These are phyloP conservation scores for Phytopythium ostracodes DNA, from an alignment of 352 stramenopile genomes.

Conservation along the genomic window DNA sequence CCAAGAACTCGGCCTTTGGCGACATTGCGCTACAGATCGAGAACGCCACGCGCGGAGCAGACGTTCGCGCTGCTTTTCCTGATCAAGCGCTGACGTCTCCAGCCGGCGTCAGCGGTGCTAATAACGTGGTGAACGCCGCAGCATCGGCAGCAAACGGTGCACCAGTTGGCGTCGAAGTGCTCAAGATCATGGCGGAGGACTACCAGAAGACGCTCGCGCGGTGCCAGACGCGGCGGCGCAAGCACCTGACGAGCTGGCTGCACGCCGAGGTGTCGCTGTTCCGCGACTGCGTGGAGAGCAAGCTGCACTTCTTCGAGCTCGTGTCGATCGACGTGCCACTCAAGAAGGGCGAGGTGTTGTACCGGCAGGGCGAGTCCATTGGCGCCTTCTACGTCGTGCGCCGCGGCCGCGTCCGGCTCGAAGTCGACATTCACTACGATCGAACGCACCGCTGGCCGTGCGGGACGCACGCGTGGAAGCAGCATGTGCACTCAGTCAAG, in stretches of 20 bases:
- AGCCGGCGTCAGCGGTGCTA: too few relatives aligned
- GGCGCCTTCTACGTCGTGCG: slow-evolving; percentile 70
- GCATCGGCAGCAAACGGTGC: slow-evolving; percentile 2
- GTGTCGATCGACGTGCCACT: slow-evolving; percentile 68
- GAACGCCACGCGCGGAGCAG: slow-evolving; percentile 65
- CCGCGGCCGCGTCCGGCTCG: slow-evolving; percentile 44
- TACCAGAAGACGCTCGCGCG: slow-evolving; percentile 69
- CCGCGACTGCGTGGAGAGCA: slow-evolving; percentile 69
- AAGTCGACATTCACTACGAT: slow-evolving; percentile 71
- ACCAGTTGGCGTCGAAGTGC: slow-evolving; percentile 40
- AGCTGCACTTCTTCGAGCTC: slow-evolving; percentile 75
- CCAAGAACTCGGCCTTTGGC: slow-evolving; percentile 60
- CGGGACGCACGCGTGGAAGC: slow-evolving; percentile 45
- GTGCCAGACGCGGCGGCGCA: slow-evolving; percentile 57
- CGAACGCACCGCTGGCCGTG: slow-evolving; percentile 57
- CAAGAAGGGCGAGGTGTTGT: slow-evolving; percentile 52
- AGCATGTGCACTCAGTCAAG: slow-evolving; percentile 48
- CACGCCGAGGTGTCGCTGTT: slow-evolving; percentile 65
- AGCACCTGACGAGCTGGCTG: slow-evolving; percentile 64
- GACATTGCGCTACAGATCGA: slow-evolving; percentile 70
- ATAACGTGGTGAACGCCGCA: too few relatives aligned
- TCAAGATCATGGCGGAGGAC: slow-evolving; percentile 66
- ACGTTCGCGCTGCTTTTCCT: slow-evolving; percentile 37
- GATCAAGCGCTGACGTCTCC: too few relatives aligned
- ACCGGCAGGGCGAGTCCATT: slow-evolving; percentile 54